Base-by-base conservation (phyloP, 2,329 filamentous ascomycete genomes). In the Cordyceps farinosa region DNA sequence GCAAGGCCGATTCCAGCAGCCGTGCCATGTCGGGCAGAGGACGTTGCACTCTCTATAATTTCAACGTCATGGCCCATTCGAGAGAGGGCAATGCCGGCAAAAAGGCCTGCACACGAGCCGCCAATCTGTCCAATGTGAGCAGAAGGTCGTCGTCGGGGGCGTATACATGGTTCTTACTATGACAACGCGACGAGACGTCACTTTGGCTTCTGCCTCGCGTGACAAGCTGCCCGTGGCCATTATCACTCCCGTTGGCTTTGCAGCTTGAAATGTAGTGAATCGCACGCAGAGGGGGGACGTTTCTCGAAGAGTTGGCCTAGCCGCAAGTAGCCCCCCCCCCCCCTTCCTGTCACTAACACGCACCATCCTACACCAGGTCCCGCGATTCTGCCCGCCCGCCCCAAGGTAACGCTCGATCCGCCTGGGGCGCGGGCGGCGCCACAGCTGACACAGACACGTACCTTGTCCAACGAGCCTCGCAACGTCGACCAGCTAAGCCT, bases 1-100 rank as follows among this genome's bases (percentile, higher is more conserved):
- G 53, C 15, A 9, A 56, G 42, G 15, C 53, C 53, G 15, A 56
- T 56, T 8, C 53, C 53, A 32, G 53, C 53, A 30, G 53, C 53
- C 27, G 27, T 45, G 17, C 53, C 53, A 11, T 56, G 17, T 32
- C 53, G 34, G 8, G 38, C 38, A 17, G 53, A 56, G 2, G 53
- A 56, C 3, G 7, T 42, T 29, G 53, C n/a, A 5, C 3, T 17
- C 17, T 56, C 53, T 9, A 56, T 36, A n/a, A 56, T 56, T 17
- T 45, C 32, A 1, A 56, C 53, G 30, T 45, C n/a, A 30, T 56
- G 53, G 36, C 53, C 53, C 30, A 44, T 42, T 32, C 42, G 38
- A 11, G 27, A 5, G 53, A 56, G 53, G 2, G 15, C 22, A 11
- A 56, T 56, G 15, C 53, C 53, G 1, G 53, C 45, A n/a, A 56